These are phyloP conservation scores for Stephania yunnanensis DNA, from an alignment of 164 flowering plant genomes.

Conservation along the genomic window DNA sequence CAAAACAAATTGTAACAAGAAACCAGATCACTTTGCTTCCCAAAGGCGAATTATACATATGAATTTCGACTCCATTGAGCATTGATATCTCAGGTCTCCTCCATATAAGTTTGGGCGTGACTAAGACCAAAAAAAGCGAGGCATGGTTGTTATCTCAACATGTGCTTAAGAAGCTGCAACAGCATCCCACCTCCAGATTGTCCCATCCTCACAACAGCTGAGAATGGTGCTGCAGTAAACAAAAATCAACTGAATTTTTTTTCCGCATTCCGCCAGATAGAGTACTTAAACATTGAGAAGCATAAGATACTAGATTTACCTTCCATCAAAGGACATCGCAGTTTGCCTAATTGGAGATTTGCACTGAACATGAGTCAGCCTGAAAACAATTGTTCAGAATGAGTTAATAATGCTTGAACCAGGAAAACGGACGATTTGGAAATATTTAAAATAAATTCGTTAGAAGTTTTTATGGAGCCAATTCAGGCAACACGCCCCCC, in stretches of 20 bases:
- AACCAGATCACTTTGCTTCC: background rate
- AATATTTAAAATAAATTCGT: background rate
- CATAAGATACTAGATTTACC: constrained; percentile 32
- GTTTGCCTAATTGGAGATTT: constrained; percentile 92
- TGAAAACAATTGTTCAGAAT: constrained; percentile 21
- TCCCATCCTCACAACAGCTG: constrained; percentile 92
- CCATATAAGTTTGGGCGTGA: background rate
- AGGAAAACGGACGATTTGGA: background rate
- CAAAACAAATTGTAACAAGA: background rate
- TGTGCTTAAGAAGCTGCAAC: background rate
- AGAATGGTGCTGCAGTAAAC: constrained; percentile 70
- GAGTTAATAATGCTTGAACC: too few species aligned
- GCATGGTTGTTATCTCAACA: background rate
- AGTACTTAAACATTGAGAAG: background rate
- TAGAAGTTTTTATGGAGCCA: background rate
- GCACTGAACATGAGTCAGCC: constrained; percentile 78
- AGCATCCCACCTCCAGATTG: constrained; percentile 97
- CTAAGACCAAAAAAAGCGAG: background rate
- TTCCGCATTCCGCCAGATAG: too few species aligned
- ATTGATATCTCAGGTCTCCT: background rate
- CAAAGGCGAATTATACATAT: background rate
- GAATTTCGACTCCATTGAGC: background rate
- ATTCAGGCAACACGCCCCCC: background rate
- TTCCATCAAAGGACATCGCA: constrained; percentile 95
- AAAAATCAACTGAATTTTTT: background rate